phyloP scores from a whole-genome alignment of 2,329 filamentous ascomycete species.

The Berkeleyomyces basicola region DNA sequence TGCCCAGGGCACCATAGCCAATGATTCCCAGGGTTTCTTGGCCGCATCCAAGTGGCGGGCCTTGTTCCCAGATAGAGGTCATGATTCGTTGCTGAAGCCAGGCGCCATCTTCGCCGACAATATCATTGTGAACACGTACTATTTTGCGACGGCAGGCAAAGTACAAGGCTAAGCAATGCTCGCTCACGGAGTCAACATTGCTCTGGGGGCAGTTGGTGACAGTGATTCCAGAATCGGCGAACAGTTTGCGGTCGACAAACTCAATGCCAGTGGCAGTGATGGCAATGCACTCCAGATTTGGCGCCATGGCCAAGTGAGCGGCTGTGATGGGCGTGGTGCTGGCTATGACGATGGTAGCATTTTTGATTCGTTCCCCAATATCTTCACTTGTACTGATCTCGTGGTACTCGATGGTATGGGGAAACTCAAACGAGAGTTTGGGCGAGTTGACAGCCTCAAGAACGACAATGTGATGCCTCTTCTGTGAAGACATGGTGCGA shows the following conservation, averaged over 20 bases:
- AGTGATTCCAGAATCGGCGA: slow-evolving; percentile 5
- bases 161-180: slow-evolving; percentile 11
- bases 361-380: slow-evolving; percentile 7
- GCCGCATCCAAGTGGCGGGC: slow-evolving; percentile 17
- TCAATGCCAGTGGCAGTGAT: slow-evolving; percentile 12
- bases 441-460: slow-evolving; percentile 9
- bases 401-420: slow-evolving; percentile 7
- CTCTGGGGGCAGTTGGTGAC: slow-evolving; percentile 11
- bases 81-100: slow-evolving; percentile 6
- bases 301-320: neutral
- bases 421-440: slow-evolving; percentile 4
- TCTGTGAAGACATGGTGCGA: slow-evolving; percentile 9
- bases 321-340: slow-evolving; percentile 9
- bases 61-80: slow-evolving; percentile 9
- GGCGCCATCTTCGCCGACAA: neutral
- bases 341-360: slow-evolving; percentile 11
- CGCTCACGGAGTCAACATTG: slow-evolving; percentile 7
- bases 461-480: slow-evolving; percentile 11
- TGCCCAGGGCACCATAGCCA: slow-evolving; percentile 18
- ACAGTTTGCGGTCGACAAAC: slow-evolving; percentile 7
- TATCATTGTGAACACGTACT: neutral
- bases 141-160: slow-evolving; percentile 8
- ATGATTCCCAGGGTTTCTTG: slow-evolving; percentile 19
- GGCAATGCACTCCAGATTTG: slow-evolving; percentile 2
- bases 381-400: neutral